These are phyloP conservation scores for Eucalyptus marginata DNA, from an alignment of 345 rosid species.

Conservation along the genomic window DNA sequence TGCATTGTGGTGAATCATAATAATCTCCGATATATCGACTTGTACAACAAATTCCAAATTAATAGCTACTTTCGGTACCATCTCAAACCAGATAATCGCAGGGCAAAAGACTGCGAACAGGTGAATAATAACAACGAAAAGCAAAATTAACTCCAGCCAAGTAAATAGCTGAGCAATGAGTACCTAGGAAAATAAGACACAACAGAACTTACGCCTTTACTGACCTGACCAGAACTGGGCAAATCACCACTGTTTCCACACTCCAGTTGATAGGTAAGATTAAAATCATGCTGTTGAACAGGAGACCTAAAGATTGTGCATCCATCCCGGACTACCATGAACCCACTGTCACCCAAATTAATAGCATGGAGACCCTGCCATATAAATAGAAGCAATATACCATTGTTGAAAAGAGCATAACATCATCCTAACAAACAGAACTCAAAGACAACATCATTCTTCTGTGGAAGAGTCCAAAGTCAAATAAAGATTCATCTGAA, in stretches of 20 bases:
- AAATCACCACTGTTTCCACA: constrained; percentile 71
- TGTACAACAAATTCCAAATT: neutral
- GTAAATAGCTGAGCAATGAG: neutral
- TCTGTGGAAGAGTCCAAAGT: neutral
- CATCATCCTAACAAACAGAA: neutral
- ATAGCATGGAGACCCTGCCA: constrained; percentile 64
- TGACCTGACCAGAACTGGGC: constrained; percentile 94
- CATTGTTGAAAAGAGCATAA: neutral
- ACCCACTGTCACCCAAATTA: constrained; percentile 96
- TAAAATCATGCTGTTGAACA: constrained; percentile 92
- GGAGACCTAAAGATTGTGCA: constrained; percentile 87
- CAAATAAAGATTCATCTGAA: neutral
- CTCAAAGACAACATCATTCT: neutral
- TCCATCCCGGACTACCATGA: constrained; percentile 96
- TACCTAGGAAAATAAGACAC: neutral
- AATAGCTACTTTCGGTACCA: neutral
- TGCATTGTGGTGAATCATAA: neutral
- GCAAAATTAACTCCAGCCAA: neutral
- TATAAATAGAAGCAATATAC: neutral
- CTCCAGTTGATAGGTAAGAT: constrained; percentile 92
- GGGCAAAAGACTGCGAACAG: neutral
- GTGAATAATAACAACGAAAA: neutral
- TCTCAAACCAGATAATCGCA: neutral
- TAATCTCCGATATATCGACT: neutral
- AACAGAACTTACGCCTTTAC: neutral